phyloP scores from a whole-genome alignment of 495 filamentous ascomycete species.

The Cenococcum geophilum region DNA sequence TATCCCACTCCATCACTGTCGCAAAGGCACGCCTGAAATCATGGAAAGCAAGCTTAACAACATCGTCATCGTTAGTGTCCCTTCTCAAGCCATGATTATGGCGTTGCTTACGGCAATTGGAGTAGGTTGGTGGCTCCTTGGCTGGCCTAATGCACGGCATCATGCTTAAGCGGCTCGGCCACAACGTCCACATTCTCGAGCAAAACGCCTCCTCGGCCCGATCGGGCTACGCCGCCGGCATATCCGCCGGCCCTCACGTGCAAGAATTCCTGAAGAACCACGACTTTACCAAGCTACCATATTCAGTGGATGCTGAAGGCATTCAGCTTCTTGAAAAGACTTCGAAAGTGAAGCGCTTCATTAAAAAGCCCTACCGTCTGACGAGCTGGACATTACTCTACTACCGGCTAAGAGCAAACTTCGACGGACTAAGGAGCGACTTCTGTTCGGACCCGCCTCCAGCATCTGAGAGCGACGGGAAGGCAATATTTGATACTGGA shows the following conservation, averaged over 20 bases:
- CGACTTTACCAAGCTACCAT: conserved; percentile 34
- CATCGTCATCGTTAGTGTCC: too few species aligned
- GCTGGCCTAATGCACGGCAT: conserved; percentile 33
- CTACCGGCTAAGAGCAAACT: conserved; percentile 48
- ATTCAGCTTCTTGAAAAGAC: too few species aligned
- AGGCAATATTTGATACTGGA: too few species aligned
- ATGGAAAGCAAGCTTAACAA: too few species aligned
- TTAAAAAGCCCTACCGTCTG: too few species aligned
- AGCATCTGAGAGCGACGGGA: too few species aligned
- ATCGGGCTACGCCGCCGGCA: conserved; percentile 50
- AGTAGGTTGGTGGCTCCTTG: conserved; percentile 14
- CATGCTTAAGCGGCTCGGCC: conserved; percentile 42
- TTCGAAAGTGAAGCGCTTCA: too few species aligned
- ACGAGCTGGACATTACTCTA: conserved; percentile 28
- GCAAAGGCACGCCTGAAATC: too few species aligned
- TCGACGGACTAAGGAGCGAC: conserved; percentile 47
- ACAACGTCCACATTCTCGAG: conserved; percentile 49
- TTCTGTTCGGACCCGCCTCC: conserved; percentile 41
- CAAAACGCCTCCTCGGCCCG: conserved; percentile 43
- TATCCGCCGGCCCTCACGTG: conserved; percentile 42
- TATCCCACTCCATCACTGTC: too few species aligned
- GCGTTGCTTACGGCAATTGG: too few species aligned
- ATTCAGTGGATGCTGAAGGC: too few species aligned
- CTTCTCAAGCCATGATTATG: too few species aligned
- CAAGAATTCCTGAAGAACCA: conserved; percentile 38